A percentile compares a stretch with the other conserved stretches of the same genome.
Evolutionary conservation across 345 rosid genomes (phyloP).

Genomic region (Eucalyptus paniculata): DNA sequence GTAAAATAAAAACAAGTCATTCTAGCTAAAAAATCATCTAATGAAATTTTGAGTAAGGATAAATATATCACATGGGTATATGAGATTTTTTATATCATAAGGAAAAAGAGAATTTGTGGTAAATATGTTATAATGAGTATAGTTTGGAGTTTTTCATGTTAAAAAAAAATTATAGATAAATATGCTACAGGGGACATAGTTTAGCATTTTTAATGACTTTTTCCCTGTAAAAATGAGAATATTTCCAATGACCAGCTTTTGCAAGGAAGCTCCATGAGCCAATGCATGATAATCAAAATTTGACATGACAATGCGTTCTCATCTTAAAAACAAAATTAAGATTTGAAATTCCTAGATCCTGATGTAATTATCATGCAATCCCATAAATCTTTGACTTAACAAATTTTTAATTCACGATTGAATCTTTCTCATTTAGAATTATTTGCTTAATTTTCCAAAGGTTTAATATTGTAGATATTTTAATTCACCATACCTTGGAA

Average conservation of each 20-base stretch:
- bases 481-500: not conserved
- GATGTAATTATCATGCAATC: not conserved
- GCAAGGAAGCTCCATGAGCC: not conserved
- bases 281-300: not conserved
- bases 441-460: not conserved
- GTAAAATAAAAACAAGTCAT: no score
- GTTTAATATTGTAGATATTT: no score
- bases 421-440: not conserved
- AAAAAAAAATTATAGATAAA: no score
- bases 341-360: not conserved
- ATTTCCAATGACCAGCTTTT: no score
- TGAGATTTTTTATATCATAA: no score
- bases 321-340: not conserved
- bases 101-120: no score
- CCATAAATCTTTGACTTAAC: not conserved
- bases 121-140: no score
- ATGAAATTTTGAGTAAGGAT: not conserved
- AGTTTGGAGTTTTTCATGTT: no score
- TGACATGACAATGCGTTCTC: not conserved
- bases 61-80: not conserved
- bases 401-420: not conserved
- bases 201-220: no score
- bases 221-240: not conserved
- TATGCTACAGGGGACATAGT: no score
- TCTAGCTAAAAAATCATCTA: not conserved